A percentile compares a stretch with the other conserved stretches of the same genome.
These are phyloP conservation scores for Trametes punicea DNA, from an alignment of 768 basidiomycete genomes.

Conservation along the genomic window DNA sequence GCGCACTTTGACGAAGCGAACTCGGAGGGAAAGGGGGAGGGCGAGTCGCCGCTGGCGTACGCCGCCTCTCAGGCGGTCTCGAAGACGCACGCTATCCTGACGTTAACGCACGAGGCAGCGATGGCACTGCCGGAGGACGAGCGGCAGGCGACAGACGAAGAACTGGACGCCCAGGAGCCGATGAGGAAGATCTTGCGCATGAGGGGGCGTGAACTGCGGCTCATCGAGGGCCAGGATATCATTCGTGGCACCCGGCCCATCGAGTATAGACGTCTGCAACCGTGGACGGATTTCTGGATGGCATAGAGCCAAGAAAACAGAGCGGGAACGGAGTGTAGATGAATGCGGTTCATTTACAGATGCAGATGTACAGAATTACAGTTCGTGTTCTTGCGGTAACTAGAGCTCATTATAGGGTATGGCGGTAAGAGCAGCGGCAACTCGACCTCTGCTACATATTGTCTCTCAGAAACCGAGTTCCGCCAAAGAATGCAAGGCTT, in stretches of 20 bases:
- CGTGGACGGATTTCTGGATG: conserved; percentile 37
- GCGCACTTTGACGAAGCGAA: conserved; percentile 58
- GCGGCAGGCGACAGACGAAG: conserved; percentile 67
- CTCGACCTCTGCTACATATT: neutral
- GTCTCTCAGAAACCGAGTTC: neutral
- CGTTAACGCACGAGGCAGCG: conserved; percentile 56
- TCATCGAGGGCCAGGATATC: conserved; percentile 75
- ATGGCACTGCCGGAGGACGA: conserved; percentile 57
- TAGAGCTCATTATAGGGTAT: neutral
- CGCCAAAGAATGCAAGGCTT: neutral
- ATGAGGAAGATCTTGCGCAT: conserved; percentile 68
- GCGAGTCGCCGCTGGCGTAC: conserved; percentile 44
- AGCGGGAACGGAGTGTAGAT: neutral
- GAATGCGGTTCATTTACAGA: neutral
- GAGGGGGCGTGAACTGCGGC: conserved; percentile 79
- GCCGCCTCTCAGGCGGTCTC: conserved; percentile 69
- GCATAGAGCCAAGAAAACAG: neutral
- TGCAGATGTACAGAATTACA: conserved; percentile 4
- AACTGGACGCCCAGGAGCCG: conserved; percentile 63
- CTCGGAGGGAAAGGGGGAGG: neutral
- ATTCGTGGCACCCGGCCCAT: conserved; percentile 45
- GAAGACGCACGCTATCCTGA: conserved; percentile 72
- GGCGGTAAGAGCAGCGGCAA: neutral
- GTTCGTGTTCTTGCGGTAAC: neutral
- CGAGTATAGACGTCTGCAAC: conserved; percentile 29